Evolutionary conservation across 306 rosid species (phyloP).

Genomic region (Glycine tomentella): DNA sequence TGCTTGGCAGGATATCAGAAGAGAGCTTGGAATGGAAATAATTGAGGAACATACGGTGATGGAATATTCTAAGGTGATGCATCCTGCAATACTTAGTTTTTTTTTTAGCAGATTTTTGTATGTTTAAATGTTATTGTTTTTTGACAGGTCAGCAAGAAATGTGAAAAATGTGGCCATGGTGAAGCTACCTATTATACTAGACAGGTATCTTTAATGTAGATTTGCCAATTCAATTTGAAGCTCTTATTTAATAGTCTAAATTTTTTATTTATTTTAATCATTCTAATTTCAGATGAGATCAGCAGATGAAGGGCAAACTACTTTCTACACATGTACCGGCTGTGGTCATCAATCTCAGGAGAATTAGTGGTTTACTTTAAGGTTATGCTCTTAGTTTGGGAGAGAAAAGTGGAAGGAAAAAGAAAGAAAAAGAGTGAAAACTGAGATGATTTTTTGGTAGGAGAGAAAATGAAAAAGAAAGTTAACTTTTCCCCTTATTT

Average conservation of each 20-base stretch:
- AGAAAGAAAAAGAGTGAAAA: too few relatives aligned
- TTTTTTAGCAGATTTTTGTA: neutral
- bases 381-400: neutral
- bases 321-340: constrained; percentile 50
- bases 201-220: constrained; percentile 50
- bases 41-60: constrained; percentile 47
- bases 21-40: constrained; percentile 54
- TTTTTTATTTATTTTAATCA: constrained; percentile 17
- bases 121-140: constrained; percentile 18
- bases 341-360: constrained; percentile 57
- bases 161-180: constrained; percentile 83
- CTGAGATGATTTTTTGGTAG: neutral
- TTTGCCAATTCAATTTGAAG: constrained; percentile 29
- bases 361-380: constrained; percentile 32
- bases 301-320: constrained; percentile 62
- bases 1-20: constrained; percentile 57
- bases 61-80: constrained; percentile 53
- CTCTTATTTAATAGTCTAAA: neutral
- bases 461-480: neutral
- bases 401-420: neutral
- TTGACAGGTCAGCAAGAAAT: constrained; percentile 67
- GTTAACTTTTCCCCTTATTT: neutral
- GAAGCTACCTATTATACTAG: constrained; percentile 63
- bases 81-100: neutral
- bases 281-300: constrained; percentile 54